These are phyloP conservation scores for Curvularia verruculosa DNA, from an alignment of 2,329 filamentous ascomycete genomes.

Conservation along the genomic window DNA sequence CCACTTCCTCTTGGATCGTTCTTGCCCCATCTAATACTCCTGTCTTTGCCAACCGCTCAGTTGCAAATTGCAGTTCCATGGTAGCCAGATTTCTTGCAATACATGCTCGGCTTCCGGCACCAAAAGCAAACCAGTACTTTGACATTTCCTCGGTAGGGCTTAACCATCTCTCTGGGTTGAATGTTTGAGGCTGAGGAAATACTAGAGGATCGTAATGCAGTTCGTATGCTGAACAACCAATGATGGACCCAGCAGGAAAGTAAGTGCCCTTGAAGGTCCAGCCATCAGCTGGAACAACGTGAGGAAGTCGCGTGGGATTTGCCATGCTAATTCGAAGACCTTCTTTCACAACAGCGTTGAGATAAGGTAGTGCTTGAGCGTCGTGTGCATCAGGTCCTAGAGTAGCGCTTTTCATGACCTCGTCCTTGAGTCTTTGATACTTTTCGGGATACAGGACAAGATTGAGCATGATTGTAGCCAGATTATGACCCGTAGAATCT, in stretches of 20 bases:
- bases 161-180: constrained; percentile 45
- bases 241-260: constrained; percentile 32
- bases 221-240: constrained; percentile 40
- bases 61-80: constrained; percentile 36
- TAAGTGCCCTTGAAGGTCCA: constrained; percentile 34
- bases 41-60: constrained; percentile 51
- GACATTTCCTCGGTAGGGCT: constrained; percentile 36
- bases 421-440: constrained; percentile 27
- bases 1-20: constrained; percentile 50
- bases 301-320: constrained; percentile 41
- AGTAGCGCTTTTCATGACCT: constrained; percentile 25
- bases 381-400: constrained; percentile 20
- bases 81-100: constrained; percentile 42
- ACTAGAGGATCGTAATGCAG: constrained; percentile 32
- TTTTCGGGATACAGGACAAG: constrained; percentile 27
- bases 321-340: constrained; percentile 53
- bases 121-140: constrained; percentile 43
- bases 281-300: constrained; percentile 35
- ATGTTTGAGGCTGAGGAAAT: constrained; percentile 26
- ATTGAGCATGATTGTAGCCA: constrained; percentile 31
- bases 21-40: constrained; percentile 55
- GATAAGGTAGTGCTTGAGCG: constrained; percentile 48
- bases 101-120: constrained; percentile 39
- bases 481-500: constrained; percentile 38
- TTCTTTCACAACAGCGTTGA: constrained; percentile 56